phyloP scores from a whole-genome alignment of 2,329 filamentous ascomycete species.

The Xylaria multiplex region DNA sequence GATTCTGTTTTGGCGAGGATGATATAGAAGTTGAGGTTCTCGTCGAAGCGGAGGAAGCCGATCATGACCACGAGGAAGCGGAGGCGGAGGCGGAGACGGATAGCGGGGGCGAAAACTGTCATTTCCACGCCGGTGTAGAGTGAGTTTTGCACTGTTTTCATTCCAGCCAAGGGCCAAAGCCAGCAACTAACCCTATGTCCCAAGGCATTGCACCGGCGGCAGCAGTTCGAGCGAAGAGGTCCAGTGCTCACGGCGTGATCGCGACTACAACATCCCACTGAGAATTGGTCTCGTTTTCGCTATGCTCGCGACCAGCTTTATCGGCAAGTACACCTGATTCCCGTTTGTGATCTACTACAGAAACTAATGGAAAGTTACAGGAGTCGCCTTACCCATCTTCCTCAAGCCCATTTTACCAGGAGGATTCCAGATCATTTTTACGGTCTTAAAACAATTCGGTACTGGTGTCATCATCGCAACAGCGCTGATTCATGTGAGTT shows the following conservation, averaged over 20 bases:
- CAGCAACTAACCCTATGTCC: neutral
- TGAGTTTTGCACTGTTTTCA: neutral
- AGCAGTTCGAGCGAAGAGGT: constrained; percentile 2
- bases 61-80: constrained; percentile 8
- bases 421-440: constrained; percentile 5
- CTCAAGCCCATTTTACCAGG: constrained; percentile 19
- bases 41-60: constrained; percentile 1
- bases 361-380: constrained; percentile 5
- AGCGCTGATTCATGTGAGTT: constrained; percentile 15
- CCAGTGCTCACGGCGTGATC: constrained; percentile 12
- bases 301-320: constrained; percentile 15
- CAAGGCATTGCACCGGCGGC: constrained; percentile 13
- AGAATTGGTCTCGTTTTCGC: constrained; percentile 19
- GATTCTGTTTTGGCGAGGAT: constrained; percentile 8
- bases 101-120: constrained; percentile 9
- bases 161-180: neutral
- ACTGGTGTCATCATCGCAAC: constrained; percentile 18
- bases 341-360: neutral
- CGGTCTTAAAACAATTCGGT: constrained; percentile 13
- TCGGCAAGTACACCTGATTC: neutral
- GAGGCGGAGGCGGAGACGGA: neutral
- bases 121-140: constrained; percentile 20
- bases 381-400: constrained; percentile 17
- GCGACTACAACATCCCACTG: constrained; percentile 16
- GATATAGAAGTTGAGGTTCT: constrained; percentile 19